Percentiles rank a stretch among this genome's conserved stretches.
Evolutionary conservation across 306 rosid genomes (phyloP).

Genomic region (Sicyos edulis): DNA sequence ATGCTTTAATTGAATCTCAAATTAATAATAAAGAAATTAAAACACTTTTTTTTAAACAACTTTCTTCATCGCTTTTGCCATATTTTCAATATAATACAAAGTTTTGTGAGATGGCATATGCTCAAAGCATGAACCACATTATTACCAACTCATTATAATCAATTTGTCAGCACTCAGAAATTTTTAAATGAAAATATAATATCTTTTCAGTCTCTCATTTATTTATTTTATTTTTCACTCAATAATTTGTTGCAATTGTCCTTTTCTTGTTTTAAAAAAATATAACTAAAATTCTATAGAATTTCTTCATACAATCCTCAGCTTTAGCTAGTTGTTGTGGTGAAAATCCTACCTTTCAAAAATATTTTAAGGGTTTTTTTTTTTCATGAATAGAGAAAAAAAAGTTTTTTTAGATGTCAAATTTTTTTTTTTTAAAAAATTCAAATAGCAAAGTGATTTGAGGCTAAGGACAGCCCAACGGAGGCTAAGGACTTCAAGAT

Average conservation of each 20-base stretch:
- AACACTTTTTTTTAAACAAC: slow-evolving; percentile 29
- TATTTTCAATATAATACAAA: slow-evolving; percentile 37
- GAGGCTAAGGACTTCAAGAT: too few relatives aligned
- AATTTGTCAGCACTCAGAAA: slow-evolving; percentile 47
- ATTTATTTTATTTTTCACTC: neutral
- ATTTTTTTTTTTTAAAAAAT: too few relatives aligned
- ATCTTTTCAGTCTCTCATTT: neutral
- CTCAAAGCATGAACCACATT: slow-evolving; percentile 27
- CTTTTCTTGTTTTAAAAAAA: neutral
- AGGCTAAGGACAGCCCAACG: too few relatives aligned
- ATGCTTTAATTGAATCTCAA: slow-evolving; percentile 22
- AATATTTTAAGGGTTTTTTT: too few relatives aligned
- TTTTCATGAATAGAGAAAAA: too few relatives aligned
- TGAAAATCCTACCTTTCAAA: too few relatives aligned
- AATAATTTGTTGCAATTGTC: neutral
- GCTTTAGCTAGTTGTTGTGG: too few relatives aligned
- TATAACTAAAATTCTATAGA: neutral
- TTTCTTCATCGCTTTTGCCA: slow-evolving; percentile 26
- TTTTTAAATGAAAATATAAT: neutral
- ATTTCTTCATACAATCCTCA: neutral
- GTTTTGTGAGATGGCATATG: slow-evolving; percentile 20
- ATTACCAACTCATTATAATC: slow-evolving; percentile 51
- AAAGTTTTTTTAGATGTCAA: too few relatives aligned
- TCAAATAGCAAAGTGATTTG: too few relatives aligned
- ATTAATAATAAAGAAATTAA: slow-evolving; percentile 29